phyloP scores from a whole-genome alignment of 2,329 filamentous ascomycete genomes.

The Sordariomycetes sp. region DNA sequence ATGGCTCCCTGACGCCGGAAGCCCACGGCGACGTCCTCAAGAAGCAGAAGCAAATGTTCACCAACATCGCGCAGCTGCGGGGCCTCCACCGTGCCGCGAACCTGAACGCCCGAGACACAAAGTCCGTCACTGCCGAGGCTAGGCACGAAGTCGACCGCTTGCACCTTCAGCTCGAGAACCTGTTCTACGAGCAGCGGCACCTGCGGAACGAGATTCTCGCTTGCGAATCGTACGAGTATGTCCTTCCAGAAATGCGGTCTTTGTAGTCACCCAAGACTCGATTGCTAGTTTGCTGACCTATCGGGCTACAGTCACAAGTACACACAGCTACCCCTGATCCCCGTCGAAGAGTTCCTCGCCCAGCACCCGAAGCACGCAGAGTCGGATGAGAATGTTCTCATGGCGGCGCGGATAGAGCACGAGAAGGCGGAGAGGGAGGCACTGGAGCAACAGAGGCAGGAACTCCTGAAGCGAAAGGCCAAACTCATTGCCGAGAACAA shows the following conservation, averaged over 20 bases:
- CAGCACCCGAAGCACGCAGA: constrained; percentile 63
- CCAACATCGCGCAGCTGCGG: constrained; percentile 67
- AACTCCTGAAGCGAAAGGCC: constrained; percentile 53
- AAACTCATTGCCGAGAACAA: constrained; percentile 64
- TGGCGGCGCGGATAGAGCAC: constrained; percentile 82
- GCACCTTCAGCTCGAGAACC: constrained; percentile 85
- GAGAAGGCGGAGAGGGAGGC: constrained; percentile 75
- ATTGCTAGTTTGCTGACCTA: neutral
- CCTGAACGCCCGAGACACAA: constrained; percentile 72
- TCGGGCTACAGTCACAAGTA: constrained; percentile 62
- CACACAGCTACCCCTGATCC: constrained; percentile 70
- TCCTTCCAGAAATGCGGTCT: constrained; percentile 12
- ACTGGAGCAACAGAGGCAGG: constrained; percentile 72
- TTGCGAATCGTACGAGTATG: constrained; percentile 85
- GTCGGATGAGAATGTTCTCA: constrained; percentile 65
- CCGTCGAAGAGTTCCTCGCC: constrained; percentile 67
- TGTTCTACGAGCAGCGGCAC: constrained; percentile 92
- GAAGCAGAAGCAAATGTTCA: constrained; percentile 68
- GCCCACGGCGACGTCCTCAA: constrained; percentile 50
- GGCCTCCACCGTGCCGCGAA: constrained; percentile 73
- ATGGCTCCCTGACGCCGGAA: constrained; percentile 27
- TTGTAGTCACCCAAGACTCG: neutral
- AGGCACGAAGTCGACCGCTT: constrained; percentile 84
- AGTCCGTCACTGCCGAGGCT: constrained; percentile 72
- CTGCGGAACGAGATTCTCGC: constrained; percentile 79